phyloP scores from a whole-genome alignment of 495 filamentous ascomycete genomes.

The Aspergillus bridgeri region DNA sequence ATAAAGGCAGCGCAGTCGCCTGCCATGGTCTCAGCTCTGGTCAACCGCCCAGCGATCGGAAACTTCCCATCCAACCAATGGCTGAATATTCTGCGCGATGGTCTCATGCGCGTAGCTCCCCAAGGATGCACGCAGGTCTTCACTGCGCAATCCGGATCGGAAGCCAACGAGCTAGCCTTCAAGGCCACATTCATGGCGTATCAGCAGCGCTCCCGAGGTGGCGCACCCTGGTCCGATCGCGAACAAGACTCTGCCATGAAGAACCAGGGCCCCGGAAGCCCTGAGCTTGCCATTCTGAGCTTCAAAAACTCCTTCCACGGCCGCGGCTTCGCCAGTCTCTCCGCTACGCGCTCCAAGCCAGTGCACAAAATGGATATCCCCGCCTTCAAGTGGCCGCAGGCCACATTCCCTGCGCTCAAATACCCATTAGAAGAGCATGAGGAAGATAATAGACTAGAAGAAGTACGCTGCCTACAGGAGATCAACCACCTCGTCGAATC shows the following conservation, averaged over 20 bases:
- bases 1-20: conserved; percentile 58
- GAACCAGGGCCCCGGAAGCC: conserved; percentile 68
- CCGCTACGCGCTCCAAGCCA: conserved; percentile 79
- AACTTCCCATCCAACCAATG: conserved; percentile 81
- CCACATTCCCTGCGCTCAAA: conserved; percentile 71
- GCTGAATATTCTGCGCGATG: conserved; percentile 67
- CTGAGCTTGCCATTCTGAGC: conserved; percentile 70
- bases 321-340: conserved; percentile 74
- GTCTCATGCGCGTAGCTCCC: conserved; percentile 72
- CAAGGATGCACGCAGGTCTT: conserved; percentile 81
- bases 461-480: conserved; percentile 70
- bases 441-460: conserved; percentile 65
- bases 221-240: conserved; percentile 61
- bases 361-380: conserved; percentile 92
- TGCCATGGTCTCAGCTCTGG: conserved; percentile 67
- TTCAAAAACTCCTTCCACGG: conserved; percentile 83
- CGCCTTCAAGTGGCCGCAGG: conserved; percentile 87
- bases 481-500: conserved; percentile 68
- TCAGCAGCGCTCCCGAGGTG: conserved; percentile 71
- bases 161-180: conserved; percentile 86
- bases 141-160: conserved; percentile 78
- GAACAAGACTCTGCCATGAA: conserved; percentile 69
- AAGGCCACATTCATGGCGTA: conserved; percentile 91
- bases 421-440: conserved; percentile 73
- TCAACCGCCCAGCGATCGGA: conserved; percentile 81